Base-by-base conservation (phyloP, 371 early-diverging fungal species). In the Smittium culicis region DNA sequence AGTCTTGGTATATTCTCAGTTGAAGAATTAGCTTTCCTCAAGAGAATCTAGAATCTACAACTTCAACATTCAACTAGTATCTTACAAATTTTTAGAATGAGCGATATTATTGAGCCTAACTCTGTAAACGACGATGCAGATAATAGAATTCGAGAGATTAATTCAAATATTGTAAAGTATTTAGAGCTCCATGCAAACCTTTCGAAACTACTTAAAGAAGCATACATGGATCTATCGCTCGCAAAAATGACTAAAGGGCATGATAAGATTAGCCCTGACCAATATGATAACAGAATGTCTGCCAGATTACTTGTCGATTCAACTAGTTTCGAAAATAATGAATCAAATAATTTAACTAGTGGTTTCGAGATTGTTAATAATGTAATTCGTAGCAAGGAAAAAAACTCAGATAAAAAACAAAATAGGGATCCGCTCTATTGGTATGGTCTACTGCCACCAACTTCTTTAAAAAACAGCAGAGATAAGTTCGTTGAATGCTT, bases 271-370 rank as follows among this genome's bases (percentile, higher is more conserved):
- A 35, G 57, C 24, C 61, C 24, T 25, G 62, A 35, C 33, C 28
- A 57, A 35, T 63, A 25, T 73, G 32, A 64, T 54, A 73, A 68
- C 81, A 30, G 67, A 76, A 8, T 91, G 81, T 81, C 74, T 11
- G 63, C 63, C 8, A n/a, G n/a, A 11, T 17, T 35, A 5, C 14
- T 31, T 63, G 34, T 27, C 24, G 63, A 63, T 31, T n/a, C n/a
- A n/a, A n/a, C n/a, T n/a, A n/a, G n/a, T n/a, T n/a, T n/a, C n/a
- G n/a, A n/a, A n/a, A n/a, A n/a, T n/a, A n/a, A n/a, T n/a, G n/a
- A n/a, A n/a, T n/a, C n/a, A n/a, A n/a, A n/a, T n/a, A n/a, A n/a
- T n/a, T n/a, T n/a, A n/a, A n/a, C n/a, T n/a, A n/a, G n/a, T n/a
- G n/a, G n/a, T n/a, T n/a, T n/a, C n/a, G n/a, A n/a, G n/a, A n/a